Evolutionary conservation across 2,329 filamentous ascomycete genomes (phyloP).

Genomic region (Fusarium anthophilum): DNA sequence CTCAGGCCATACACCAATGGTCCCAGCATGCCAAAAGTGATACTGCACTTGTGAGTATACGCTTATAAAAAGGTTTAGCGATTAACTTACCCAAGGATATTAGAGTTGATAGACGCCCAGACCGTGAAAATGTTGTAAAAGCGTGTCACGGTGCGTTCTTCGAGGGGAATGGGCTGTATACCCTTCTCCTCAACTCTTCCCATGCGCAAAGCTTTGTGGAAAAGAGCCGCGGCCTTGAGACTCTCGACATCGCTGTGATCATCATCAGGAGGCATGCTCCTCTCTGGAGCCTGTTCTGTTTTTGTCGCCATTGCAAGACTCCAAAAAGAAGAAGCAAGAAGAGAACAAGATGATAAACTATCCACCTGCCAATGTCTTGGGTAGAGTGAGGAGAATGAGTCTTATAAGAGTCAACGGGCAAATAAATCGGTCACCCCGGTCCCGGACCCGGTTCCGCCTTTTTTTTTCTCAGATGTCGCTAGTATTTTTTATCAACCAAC

Average conservation of each 20-base stretch:
- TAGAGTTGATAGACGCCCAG: constrained; percentile 60
- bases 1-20: constrained; percentile 63
- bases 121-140: constrained; percentile 59
- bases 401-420: constrained; percentile 21
- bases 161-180: constrained; percentile 54
- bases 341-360: not conserved
- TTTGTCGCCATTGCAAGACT: not conserved
- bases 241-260: constrained; percentile 42
- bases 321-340: not conserved
- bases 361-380: not conserved
- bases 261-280: constrained; percentile 32
- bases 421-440: constrained; percentile 32
- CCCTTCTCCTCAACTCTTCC: constrained; percentile 56
- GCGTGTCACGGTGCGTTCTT: constrained; percentile 52
- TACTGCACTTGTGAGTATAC: constrained; percentile 47
- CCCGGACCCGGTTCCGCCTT: constrained; percentile 28
- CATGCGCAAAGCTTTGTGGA: constrained; percentile 48
- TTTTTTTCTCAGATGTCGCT: constrained; percentile 21
- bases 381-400: not conserved
- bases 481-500: not conserved
- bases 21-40: constrained; percentile 72
- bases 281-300: constrained; percentile 25
- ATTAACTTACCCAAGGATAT: constrained; percentile 54
- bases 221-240: constrained; percentile 40
- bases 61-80: not conserved